Conservation (phyloP, 768 basidiomycete species). For the Podaxis pistillaris region DNA sequence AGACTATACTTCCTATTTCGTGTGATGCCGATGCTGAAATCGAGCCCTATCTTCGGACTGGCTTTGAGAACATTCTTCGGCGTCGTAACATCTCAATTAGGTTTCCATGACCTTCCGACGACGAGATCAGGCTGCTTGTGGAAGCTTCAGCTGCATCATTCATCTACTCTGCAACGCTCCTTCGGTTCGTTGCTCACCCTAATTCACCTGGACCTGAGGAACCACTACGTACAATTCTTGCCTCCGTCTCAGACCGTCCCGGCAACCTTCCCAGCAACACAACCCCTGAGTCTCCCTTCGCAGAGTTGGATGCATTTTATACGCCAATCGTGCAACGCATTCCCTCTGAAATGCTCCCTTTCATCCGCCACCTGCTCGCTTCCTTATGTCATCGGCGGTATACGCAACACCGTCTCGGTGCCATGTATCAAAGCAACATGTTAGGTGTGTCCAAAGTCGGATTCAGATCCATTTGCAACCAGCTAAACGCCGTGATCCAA, state of each 20-base stretch:
- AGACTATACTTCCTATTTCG: neutral
- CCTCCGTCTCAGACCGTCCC: neutral
- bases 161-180: conserved; percentile 25
- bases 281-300: conserved; percentile 1
- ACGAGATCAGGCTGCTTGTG: conserved; percentile 15
- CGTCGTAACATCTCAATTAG: neutral
- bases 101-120: conserved; percentile 13
- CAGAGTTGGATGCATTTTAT: conserved; percentile 17
- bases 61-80: conserved; percentile 6
- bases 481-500: neutral
- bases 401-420: neutral
- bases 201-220: conserved; percentile 1
- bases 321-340: conserved; percentile 8
- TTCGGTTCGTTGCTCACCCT: conserved; percentile 23
- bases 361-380: conserved; percentile 26
- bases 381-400: neutral
- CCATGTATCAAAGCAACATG: neutral
- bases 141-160: conserved; percentile 23
- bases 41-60: neutral
- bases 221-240: neutral
- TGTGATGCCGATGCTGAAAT: neutral
- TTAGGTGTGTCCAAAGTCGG: neutral
- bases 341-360: conserved; percentile 29
- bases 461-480: neutral
- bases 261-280: no score